Evolutionary conservation across 495 filamentous ascomycete genomes (phyloP).

Genomic region (Massariosphaeria phaeospora): DNA sequence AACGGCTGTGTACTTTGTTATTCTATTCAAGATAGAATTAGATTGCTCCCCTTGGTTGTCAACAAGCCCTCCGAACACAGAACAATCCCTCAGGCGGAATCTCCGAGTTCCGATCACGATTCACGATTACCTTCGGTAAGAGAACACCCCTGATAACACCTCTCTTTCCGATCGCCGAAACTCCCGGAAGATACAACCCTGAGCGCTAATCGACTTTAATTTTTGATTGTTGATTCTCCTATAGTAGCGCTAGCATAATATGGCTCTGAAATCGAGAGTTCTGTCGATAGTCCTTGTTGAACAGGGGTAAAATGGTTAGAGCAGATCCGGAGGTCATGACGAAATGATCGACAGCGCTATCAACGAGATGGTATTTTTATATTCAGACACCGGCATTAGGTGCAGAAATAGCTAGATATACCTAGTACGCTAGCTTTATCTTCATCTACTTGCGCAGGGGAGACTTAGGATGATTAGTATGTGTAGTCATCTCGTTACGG

Average conservation of each 20-base stretch:
- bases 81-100: no score
- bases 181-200: slow-evolving; percentile 5
- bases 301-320: slow-evolving; percentile 3
- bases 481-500: background rate
- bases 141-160: slow-evolving; percentile 8
- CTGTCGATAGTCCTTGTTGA: slow-evolving; percentile 2
- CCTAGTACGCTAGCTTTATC: background rate
- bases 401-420: slow-evolving; percentile 9
- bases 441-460: background rate
- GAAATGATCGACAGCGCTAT: slow-evolving; percentile 3
- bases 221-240: background rate
- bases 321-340: slow-evolving; percentile 1
- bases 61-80: no score
- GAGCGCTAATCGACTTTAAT: background rate
- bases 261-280: slow-evolving; percentile 8
- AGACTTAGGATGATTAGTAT: background rate
- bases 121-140: background rate
- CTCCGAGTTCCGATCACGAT: background rate
- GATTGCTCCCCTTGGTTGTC: no score
- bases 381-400: background rate
- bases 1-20: no score
- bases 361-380: slow-evolving; percentile 8
- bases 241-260: slow-evolving; percentile 1
- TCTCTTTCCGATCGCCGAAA: slow-evolving; percentile 14
- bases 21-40: no score